A percentile compares a stretch with the other conserved stretches of the same genome.
These are phyloP conservation scores for Clitopilus passeckerianus DNA, from an alignment of 768 basidiomycete genomes.

Conservation along the genomic window DNA sequence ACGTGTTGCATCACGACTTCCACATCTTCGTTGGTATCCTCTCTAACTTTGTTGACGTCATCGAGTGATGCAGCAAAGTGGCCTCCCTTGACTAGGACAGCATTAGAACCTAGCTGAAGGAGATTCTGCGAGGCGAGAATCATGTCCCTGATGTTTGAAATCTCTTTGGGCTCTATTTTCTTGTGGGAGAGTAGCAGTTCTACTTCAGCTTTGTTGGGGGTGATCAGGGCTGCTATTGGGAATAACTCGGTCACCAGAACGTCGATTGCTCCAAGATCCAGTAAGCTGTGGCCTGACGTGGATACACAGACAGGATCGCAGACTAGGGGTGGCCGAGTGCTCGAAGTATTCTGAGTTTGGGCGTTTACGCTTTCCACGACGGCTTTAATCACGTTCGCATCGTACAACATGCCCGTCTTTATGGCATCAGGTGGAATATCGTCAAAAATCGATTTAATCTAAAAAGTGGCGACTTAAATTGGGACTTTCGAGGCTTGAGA, in stretches of 20 bases:
- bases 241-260: constrained; percentile 59
- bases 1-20: constrained; percentile 40
- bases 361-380: constrained; percentile 46
- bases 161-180: constrained; percentile 19
- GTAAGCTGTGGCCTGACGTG: constrained; percentile 79
- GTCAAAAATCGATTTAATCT: constrained; percentile 68
- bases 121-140: constrained; percentile 47
- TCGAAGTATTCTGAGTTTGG: constrained; percentile 25
- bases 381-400: constrained; percentile 44
- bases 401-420: constrained; percentile 89
- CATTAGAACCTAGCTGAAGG: constrained; percentile 39
- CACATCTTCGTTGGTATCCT: constrained; percentile 21
- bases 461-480: constrained; percentile 1
- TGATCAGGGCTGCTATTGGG: constrained; percentile 67
- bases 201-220: constrained; percentile 83
- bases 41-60: constrained; percentile 35
- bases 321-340: constrained; percentile 49
- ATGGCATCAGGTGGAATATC: constrained; percentile 71
- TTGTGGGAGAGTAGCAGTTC: constrained; percentile 53
- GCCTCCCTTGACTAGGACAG: constrained; percentile 83
- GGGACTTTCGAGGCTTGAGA: background rate
- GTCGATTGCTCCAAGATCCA: constrained; percentile 61
- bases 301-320: constrained; percentile 92
- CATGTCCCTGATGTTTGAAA: constrained; percentile 55
- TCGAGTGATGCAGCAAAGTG: constrained; percentile 48